Percentiles rank a stretch among this genome's conserved stretches.
phyloP scores from a whole-genome alignment of 2,329 filamentous ascomycete species.

The Aspergillus hortae region DNA sequence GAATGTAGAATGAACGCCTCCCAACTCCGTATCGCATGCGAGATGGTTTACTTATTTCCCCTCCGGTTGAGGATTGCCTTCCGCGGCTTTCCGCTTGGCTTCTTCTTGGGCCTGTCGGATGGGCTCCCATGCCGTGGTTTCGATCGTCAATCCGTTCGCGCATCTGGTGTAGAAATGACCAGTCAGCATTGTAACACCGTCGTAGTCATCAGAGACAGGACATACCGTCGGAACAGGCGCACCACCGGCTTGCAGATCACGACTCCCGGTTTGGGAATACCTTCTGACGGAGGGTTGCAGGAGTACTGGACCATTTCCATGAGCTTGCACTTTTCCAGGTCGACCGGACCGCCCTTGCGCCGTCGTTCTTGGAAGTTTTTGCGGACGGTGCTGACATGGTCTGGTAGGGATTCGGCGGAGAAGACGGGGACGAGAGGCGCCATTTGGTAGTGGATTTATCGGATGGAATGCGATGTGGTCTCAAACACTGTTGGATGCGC shows the following conservation, averaged over 20 bases:
- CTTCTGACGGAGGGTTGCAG: constrained; percentile 52
- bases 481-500: not conserved
- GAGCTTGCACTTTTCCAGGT: constrained; percentile 54
- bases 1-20: constrained; percentile 10
- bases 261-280: constrained; percentile 40
- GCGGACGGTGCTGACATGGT: constrained; percentile 47
- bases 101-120: constrained; percentile 31
- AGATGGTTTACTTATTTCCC: constrained; percentile 1
- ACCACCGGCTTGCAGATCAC: constrained; percentile 56
- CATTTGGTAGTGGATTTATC: constrained; percentile 40
- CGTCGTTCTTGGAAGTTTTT: constrained; percentile 47
- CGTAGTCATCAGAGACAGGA: not conserved
- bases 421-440: constrained; percentile 55
- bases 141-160: constrained; percentile 54
- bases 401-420: constrained; percentile 49
- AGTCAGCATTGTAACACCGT: constrained; percentile 6
- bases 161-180: constrained; percentile 30
- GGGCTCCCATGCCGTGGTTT: constrained; percentile 60
- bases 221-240: constrained; percentile 57
- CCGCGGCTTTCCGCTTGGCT: constrained; percentile 23
- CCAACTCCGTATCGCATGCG: constrained; percentile 10
- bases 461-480: not conserved
- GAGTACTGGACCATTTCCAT: constrained; percentile 61
- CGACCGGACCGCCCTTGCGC: constrained; percentile 50
- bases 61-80: constrained; percentile 16